Conservation (phyloP, 2,329 filamentous ascomycete species). For the Fusarium oxysporum region DNA sequence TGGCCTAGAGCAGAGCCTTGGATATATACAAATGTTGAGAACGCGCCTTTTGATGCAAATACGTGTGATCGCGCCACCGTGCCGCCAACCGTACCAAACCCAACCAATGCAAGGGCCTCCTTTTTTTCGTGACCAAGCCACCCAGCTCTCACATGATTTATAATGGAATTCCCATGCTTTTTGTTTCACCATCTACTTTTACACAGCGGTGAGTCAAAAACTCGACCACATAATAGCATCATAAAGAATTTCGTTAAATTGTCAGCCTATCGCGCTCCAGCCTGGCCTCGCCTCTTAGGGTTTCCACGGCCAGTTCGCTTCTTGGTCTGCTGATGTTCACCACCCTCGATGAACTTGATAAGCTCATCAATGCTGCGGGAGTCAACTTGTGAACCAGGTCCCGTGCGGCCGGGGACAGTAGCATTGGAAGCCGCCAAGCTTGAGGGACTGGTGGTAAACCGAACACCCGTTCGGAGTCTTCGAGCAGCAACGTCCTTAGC, state of each 20-base stretch:
- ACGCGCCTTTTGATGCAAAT: conserved; percentile 45
- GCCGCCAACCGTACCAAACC: conserved; percentile 30
- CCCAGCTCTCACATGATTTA: conserved; percentile 29
- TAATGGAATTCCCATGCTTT: conserved; percentile 34
- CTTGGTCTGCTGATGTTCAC: conserved; percentile 67
- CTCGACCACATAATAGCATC: conserved; percentile 28
- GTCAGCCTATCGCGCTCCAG: conserved; percentile 34
- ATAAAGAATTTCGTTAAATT: conserved; percentile 23
- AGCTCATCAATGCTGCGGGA: conserved; percentile 92
- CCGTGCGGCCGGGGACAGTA: conserved; percentile 49
- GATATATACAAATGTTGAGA: conserved; percentile 41
- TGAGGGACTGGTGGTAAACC: conserved; percentile 63
- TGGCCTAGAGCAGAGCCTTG: conserved; percentile 31
- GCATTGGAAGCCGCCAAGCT: conserved; percentile 45
- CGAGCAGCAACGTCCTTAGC: conserved; percentile 86
- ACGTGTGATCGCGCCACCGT: conserved; percentile 29
- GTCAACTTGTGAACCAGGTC: conserved; percentile 64
- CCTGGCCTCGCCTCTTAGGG: conserved; percentile 64
- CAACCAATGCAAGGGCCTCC: conserved; percentile 20
- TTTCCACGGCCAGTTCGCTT: conserved; percentile 66
- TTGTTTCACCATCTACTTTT: conserved; percentile 35
- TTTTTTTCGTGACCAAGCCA: conserved; percentile 19
- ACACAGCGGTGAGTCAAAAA: conserved; percentile 34
- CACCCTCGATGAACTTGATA: conserved; percentile 92
- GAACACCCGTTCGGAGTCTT: conserved; percentile 76